phyloP scores from a whole-genome alignment of 2,329 filamentous ascomycete genomes.

The Calonectria leucothoes region DNA sequence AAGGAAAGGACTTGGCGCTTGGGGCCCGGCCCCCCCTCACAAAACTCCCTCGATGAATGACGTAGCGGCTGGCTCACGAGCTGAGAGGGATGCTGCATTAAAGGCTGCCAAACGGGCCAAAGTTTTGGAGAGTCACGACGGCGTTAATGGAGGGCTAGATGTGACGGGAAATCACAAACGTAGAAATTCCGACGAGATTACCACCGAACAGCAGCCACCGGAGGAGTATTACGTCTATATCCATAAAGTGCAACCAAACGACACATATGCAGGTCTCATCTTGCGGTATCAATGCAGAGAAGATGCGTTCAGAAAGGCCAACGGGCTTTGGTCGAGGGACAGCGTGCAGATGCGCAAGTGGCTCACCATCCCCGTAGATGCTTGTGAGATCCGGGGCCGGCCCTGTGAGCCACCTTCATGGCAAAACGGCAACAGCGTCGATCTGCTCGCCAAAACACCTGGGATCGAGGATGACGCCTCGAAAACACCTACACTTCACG shows the following conservation, averaged over 20 bases:
- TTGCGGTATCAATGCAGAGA: slow-evolving; percentile 90
- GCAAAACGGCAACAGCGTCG: slow-evolving; percentile 54
- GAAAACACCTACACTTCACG: slow-evolving; percentile 44
- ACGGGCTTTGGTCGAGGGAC: slow-evolving; percentile 95
- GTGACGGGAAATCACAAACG: slow-evolving; percentile 70
- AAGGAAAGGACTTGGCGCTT: slow-evolving; percentile 44
- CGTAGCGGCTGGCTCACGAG: slow-evolving; percentile 66
- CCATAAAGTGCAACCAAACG: slow-evolving; percentile 83
- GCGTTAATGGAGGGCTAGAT: slow-evolving; percentile 69
- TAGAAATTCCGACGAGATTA: slow-evolving; percentile 75
- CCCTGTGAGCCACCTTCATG: slow-evolving; percentile 67
- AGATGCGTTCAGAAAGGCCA: slow-evolving; percentile 85
- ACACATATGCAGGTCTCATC: slow-evolving; percentile 92
- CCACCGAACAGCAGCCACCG: slow-evolving; percentile 65
- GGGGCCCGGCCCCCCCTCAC: slow-evolving; percentile 64
- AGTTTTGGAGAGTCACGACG: slow-evolving; percentile 70
- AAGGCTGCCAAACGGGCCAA: slow-evolving; percentile 68
- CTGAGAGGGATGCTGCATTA: slow-evolving; percentile 64
- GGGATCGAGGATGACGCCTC: slow-evolving; percentile 40
- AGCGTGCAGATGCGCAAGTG: slow-evolving; percentile 86
- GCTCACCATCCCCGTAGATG: slow-evolving; percentile 88
- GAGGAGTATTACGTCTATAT: slow-evolving; percentile 89
- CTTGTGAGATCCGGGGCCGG: slow-evolving; percentile 85
- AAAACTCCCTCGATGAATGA: slow-evolving; percentile 54
- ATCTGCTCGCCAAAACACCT: slow-evolving; percentile 65